These are phyloP conservation scores for Angophora floribunda DNA, from an alignment of 345 rosid species.

Conservation along the genomic window DNA sequence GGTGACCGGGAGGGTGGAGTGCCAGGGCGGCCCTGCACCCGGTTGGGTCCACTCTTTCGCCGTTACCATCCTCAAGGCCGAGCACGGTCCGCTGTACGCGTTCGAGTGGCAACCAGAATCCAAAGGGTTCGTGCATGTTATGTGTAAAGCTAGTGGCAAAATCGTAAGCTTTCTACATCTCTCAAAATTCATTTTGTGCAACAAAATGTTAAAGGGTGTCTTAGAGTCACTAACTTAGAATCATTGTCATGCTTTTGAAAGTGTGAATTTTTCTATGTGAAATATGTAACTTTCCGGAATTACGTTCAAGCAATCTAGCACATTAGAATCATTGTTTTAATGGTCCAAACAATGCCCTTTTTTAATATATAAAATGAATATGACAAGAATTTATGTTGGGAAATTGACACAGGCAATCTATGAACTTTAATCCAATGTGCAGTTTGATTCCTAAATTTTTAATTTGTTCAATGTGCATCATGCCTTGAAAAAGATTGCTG, in stretches of 20 bases:
- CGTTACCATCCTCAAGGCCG: slow-evolving; percentile 77
- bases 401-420: too few relatives aligned
- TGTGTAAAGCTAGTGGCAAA: slow-evolving; percentile 84
- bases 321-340: too few relatives aligned
- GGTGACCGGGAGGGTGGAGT: slow-evolving; percentile 66
- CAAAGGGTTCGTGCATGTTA: slow-evolving; percentile 60
- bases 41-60: slow-evolving; percentile 99
- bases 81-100: slow-evolving; percentile 82
- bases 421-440: too few relatives aligned
- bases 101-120: slow-evolving; percentile 83
- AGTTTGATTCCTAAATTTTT: too few relatives aligned
- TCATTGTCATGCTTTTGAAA: not conserved
- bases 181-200: not conserved
- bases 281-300: not conserved
- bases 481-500: too few relatives aligned
- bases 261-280: not conserved
- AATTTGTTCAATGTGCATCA: too few relatives aligned
- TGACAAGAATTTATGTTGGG: not conserved
- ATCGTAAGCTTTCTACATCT: slow-evolving; percentile 32
- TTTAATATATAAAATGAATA: not conserved
- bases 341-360: not conserved
- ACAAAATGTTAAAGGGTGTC: not conserved
- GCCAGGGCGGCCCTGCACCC: slow-evolving; percentile 64
- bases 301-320: too few relatives aligned
- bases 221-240: not conserved